Conservation (phyloP, 73 alveolate species). For the Loxodes magnus region DNA sequence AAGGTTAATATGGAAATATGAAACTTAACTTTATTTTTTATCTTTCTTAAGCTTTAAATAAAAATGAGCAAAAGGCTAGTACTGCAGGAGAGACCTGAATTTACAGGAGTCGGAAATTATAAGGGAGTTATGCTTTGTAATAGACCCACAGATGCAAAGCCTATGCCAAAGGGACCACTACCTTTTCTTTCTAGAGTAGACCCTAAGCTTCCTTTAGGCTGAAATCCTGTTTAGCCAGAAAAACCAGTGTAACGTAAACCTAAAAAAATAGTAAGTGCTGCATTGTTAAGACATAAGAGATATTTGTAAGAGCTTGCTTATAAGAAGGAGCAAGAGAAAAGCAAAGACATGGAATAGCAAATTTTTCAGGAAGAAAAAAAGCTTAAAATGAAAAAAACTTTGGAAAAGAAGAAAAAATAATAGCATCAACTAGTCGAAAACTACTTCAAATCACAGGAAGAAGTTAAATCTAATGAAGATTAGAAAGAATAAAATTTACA, state of each 20-base stretch:
- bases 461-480: too few relatives aligned
- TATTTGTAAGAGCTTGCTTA: conserved; percentile 36
- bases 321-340: conserved; percentile 32
- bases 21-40: too few relatives aligned
- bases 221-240: conserved; percentile 55
- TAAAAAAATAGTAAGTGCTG: conserved; percentile 28
- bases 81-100: too few relatives aligned
- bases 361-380: conserved; percentile 34
- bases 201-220: conserved; percentile 59
- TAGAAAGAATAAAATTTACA: too few relatives aligned
- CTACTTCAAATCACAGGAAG: too few relatives aligned
- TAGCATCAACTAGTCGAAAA: conserved; percentile 22
- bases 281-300: conserved; percentile 25
- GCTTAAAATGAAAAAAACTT: conserved; percentile 23
- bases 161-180: conserved; percentile 36
- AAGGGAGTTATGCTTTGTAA: conserved; percentile 91
- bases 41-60: too few relatives aligned
- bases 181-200: conserved; percentile 74
- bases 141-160: conserved; percentile 65
- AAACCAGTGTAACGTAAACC: conserved; percentile 20
- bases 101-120: conserved; percentile 77
- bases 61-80: too few relatives aligned
- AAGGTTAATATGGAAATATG: too few relatives aligned
- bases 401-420: conserved; percentile 38
- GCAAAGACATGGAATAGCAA: conserved; percentile 41